Evolutionary conservation across 441 rosid genomes (phyloP).

Genomic region (Daphne laureola): DNA sequence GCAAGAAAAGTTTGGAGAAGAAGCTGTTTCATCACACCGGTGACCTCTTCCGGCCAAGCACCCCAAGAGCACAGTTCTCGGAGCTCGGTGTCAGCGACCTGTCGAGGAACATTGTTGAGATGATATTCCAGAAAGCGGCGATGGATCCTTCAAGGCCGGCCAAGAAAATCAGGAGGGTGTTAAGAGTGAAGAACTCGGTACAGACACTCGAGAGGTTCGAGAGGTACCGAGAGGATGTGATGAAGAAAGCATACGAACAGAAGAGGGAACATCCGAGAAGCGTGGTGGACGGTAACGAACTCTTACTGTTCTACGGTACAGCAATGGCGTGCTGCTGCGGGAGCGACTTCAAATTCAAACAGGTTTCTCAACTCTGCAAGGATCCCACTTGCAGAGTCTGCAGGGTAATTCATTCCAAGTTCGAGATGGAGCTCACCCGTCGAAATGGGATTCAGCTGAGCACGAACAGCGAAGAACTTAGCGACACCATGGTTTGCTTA

Average conservation of each 20-base stretch:
- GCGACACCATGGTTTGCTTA: constrained; percentile 17
- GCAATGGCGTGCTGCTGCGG: constrained; percentile 35
- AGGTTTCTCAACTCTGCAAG: constrained; percentile 23
- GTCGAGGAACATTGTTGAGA: constrained; percentile 37
- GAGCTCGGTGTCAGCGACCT: constrained; percentile 36
- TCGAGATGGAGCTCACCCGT: constrained; percentile 21
- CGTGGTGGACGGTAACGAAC: constrained; percentile 45
- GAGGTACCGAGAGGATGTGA: constrained; percentile 33
- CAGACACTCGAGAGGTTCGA: constrained; percentile 33
- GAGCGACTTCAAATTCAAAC: constrained; percentile 9
- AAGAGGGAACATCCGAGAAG: constrained; percentile 30
- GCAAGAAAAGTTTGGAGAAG: constrained; percentile 2
- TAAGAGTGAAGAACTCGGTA: constrained; percentile 34
- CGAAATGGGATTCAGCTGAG: constrained; percentile 29
- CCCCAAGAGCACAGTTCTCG: constrained; percentile 22
- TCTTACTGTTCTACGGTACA: constrained; percentile 39
- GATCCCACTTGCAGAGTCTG: constrained; percentile 32
- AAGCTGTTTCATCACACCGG: constrained; percentile 11
- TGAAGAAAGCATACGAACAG: constrained; percentile 22
- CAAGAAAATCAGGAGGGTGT: constrained; percentile 28
- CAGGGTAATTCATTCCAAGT: constrained; percentile 28
- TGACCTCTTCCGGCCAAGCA: constrained; percentile 22
- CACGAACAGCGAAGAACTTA: constrained; percentile 24
- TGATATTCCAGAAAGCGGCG: constrained; percentile 33
- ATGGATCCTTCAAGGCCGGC: constrained; percentile 27